These are phyloP conservation scores for Aspergillus sp. DNA, from an alignment of 2,329 filamentous ascomycete species.

Conservation along the genomic window DNA sequence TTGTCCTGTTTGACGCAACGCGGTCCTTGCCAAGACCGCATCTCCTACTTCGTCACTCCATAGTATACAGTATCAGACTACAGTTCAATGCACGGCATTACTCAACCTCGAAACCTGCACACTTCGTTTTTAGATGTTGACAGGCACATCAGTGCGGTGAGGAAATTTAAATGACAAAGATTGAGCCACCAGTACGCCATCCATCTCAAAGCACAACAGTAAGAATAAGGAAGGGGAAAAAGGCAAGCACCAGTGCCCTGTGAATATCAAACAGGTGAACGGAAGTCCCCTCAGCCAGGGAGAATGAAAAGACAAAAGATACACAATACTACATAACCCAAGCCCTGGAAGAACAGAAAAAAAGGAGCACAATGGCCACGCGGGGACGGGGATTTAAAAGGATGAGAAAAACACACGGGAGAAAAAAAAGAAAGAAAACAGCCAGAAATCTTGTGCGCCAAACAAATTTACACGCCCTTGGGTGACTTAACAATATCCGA, in stretches of 20 bases:
- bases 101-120: not conserved
- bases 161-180: not conserved
- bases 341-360: slow-evolving; percentile 10
- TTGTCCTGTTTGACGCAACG: slow-evolving; percentile 20
- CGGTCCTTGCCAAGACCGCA: slow-evolving; percentile 11
- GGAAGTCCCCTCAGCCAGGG: slow-evolving; percentile 5
- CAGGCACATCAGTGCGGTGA: not conserved
- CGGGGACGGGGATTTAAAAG: not conserved
- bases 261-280: slow-evolving; percentile 15
- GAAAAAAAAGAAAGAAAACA: slow-evolving; percentile 19
- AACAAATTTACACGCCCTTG: slow-evolving; percentile 21
- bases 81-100: not conserved
- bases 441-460: slow-evolving; percentile 25
- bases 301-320: slow-evolving; percentile 4
- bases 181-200: slow-evolving; percentile 16
- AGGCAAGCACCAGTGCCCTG: slow-evolving; percentile 8
- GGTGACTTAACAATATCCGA: slow-evolving; percentile 21
- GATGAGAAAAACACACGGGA: slow-evolving; percentile 13
- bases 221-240: slow-evolving; percentile 2
- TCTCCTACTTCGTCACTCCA: not conserved
- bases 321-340: slow-evolving; percentile 7
- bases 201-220: not conserved
- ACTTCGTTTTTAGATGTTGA: not conserved
- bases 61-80: not conserved
- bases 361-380: slow-evolving; percentile 1